Percentiles rank a stretch among this genome's conserved stretches.
phyloP scores from a whole-genome alignment of 805 yeast species.

The Zygoascus bituminiphila region DNA sequence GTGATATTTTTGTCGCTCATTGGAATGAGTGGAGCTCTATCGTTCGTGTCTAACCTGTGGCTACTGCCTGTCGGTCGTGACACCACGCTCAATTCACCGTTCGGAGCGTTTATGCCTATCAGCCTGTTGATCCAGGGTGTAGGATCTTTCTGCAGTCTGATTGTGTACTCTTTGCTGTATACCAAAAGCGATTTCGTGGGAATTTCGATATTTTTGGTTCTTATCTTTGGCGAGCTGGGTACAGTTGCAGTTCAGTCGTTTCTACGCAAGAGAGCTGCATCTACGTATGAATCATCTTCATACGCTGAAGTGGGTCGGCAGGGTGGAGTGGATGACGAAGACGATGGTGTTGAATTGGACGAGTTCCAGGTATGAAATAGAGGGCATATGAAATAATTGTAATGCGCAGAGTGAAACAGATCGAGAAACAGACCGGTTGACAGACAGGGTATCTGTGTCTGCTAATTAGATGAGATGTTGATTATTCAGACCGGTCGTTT shows the following conservation, averaged over 20 bases:
- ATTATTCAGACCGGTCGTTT: too few species aligned
- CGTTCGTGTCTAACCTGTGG: constrained; percentile 5
- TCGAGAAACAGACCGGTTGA: too few species aligned
- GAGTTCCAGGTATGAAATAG: not conserved
- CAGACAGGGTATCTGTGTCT: too few species aligned
- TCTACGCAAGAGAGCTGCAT: not conserved
- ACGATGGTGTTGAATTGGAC: not conserved
- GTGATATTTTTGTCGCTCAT: not conserved
- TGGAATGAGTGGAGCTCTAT: constrained; percentile 9
- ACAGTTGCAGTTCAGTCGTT: not conserved
- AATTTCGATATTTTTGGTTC: constrained; percentile 5
- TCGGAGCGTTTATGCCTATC: constrained; percentile 16
- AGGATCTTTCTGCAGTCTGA: constrained; percentile 14
- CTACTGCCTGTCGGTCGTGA: constrained; percentile 7
- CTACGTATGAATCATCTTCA: not conserved
- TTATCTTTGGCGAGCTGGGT: constrained; percentile 3
- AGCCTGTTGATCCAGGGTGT: constrained; percentile 18
- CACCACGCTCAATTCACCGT: constrained; percentile 1
- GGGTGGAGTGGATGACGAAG: not conserved
- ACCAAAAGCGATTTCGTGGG: constrained; percentile 17
- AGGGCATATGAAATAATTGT: too few species aligned
- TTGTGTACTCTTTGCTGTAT: constrained; percentile 14
- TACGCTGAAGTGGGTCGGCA: not conserved
- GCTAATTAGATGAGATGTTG: too few species aligned
- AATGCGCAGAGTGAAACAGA: too few species aligned